Evolutionary conservation across 768 basidiomycete species (phyloP).

Genomic region (Gyrodon lividus): DNA sequence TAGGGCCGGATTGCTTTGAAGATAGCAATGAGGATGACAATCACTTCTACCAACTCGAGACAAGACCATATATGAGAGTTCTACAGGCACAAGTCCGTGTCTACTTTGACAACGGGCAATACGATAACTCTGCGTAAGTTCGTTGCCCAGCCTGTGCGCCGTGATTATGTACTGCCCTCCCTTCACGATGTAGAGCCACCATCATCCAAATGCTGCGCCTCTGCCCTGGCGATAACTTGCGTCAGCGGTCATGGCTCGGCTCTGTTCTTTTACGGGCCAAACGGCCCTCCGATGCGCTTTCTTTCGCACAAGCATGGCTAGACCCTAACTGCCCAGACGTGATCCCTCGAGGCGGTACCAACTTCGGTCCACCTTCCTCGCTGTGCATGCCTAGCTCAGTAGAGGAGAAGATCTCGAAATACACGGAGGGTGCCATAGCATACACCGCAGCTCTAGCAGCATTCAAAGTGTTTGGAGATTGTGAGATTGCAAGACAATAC

Average conservation of each 20-base stretch:
- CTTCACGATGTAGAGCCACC: conserved; percentile 27
- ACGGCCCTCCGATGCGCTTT: conserved; percentile 40
- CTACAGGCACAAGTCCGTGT: conserved; percentile 38
- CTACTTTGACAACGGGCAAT: conserved; percentile 34
- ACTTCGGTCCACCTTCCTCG: conserved; percentile 26
- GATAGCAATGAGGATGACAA: conserved; percentile 36
- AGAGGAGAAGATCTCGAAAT: conserved; percentile 12
- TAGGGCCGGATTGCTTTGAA: conserved; percentile 39
- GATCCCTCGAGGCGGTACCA: conserved; percentile 25
- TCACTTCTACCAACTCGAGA: conserved; percentile 38
- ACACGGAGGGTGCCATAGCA: conserved; percentile 8
- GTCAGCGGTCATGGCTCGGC: conserved; percentile 37
- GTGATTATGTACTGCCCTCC: no score
- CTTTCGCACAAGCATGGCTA: conserved; percentile 36
- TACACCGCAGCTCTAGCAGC: conserved; percentile 44
- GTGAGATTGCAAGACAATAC: conserved; percentile 38
- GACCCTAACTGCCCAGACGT: conserved; percentile 18
- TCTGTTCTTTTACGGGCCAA: conserved; percentile 36
- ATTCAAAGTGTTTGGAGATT: conserved; percentile 41
- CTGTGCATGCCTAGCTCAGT: conserved; percentile 11
- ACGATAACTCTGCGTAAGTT: conserved; percentile 36
- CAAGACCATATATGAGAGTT: conserved; percentile 47
- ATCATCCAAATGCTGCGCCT: conserved; percentile 44
- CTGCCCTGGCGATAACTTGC: conserved; percentile 42
- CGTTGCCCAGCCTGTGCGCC: no score